A percentile compares a stretch with the other conserved stretches of the same genome.
These are phyloP conservation scores for Pisolithus sp. DNA, from an alignment of 768 basidiomycete genomes.

Conservation along the genomic window DNA sequence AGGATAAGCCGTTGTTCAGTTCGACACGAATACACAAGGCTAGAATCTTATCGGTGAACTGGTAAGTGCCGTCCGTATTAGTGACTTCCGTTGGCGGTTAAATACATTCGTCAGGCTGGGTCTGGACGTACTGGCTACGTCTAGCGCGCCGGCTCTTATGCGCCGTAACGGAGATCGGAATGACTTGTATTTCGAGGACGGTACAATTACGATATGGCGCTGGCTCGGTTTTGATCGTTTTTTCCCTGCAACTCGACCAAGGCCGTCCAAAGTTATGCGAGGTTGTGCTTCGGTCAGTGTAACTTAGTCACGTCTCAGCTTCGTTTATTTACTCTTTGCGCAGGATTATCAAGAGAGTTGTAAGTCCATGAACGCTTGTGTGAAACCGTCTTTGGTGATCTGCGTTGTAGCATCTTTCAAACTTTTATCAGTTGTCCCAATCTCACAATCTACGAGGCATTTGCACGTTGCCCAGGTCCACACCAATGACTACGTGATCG, in stretches of 20 bases:
- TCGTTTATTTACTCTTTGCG: not conserved
- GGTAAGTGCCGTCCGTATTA: slow-evolving; percentile 33
- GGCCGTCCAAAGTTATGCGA: slow-evolving; percentile 36
- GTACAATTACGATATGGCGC: slow-evolving; percentile 54
- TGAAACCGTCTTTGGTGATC: slow-evolving; percentile 2
- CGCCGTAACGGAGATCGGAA: slow-evolving; percentile 20
- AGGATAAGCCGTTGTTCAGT: slow-evolving; percentile 75
- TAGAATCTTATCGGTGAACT: slow-evolving; percentile 55
- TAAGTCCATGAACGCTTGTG: slow-evolving; percentile 28
- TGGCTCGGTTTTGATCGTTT: slow-evolving; percentile 66
- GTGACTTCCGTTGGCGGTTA: not conserved
- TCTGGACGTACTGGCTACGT: slow-evolving; percentile 47
- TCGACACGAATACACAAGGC: slow-evolving; percentile 60
- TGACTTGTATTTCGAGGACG: slow-evolving; percentile 33
- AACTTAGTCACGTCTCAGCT: not conserved
- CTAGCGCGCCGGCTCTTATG: slow-evolving; percentile 49
- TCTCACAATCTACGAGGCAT: slow-evolving; percentile 31
- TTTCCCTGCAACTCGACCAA: slow-evolving; percentile 42
- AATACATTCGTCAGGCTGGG: slow-evolving; percentile 39
- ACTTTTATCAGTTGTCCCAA: slow-evolving; percentile 43
- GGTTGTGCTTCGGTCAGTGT: slow-evolving; percentile 56
- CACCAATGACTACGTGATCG: slow-evolving; percentile 47
- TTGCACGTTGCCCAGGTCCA: slow-evolving; percentile 40
- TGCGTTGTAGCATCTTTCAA: slow-evolving; percentile 55
- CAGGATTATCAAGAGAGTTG: slow-evolving; percentile 77